Evolutionary conservation across 352 stramenopile genomes (phyloP).

Genomic region (Globisporangium cystogenes): DNA sequence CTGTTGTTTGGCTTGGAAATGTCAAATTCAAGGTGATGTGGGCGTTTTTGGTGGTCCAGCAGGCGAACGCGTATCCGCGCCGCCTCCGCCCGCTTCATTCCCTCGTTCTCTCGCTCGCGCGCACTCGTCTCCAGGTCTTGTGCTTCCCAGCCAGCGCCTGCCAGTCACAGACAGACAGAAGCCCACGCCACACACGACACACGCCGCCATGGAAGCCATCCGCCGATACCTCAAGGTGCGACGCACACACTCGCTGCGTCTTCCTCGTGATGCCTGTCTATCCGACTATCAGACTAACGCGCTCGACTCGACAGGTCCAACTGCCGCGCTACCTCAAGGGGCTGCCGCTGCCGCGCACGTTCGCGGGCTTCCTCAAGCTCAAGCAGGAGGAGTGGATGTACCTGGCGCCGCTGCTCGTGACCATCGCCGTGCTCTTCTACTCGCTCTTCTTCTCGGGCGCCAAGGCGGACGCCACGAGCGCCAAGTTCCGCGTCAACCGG

Average conservation of each 20-base stretch:
- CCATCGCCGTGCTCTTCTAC: constrained; percentile 63
- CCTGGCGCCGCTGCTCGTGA: constrained; percentile 75
- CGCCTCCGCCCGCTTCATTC: not conserved
- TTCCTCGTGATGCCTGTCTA: not conserved
- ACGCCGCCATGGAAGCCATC: constrained; percentile 63
- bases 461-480: constrained; percentile 32
- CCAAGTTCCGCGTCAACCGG: constrained; percentile 64
- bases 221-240: constrained; percentile 73
- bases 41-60: no score
- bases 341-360: constrained; percentile 75
- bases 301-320: constrained; percentile 28
- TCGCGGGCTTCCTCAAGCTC: constrained; percentile 77
- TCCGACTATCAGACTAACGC: not conserved
- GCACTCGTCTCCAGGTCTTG: no score
- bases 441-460: constrained; percentile 48
- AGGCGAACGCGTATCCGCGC: no score
- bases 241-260: not conserved
- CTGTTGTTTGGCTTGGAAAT: no score
- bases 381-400: constrained; percentile 85
- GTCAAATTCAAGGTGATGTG: no score
- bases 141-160: no score
- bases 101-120: no score
- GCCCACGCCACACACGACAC: no score
- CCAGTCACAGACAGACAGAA: no score
- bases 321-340: constrained; percentile 82